A percentile compares a stretch with the other conserved stretches of the same genome.
Conservation (phyloP, 768 basidiomycete genomes). For the Phylloporus sp. region DNA sequence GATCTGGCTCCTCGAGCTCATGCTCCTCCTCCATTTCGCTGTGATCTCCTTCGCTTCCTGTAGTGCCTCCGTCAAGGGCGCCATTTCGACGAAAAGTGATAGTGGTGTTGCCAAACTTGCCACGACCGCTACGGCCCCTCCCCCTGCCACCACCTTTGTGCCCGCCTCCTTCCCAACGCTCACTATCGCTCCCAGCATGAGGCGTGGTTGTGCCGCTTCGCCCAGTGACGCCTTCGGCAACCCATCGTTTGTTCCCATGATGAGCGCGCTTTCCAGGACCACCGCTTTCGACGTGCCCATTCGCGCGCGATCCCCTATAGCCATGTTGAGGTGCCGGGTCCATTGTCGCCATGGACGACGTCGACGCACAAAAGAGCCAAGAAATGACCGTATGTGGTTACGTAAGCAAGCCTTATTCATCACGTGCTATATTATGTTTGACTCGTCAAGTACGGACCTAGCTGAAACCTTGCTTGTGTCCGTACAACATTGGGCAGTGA, state of each 20-base stretch:
- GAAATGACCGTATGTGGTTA: not conserved
- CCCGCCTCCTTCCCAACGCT: conserved; percentile 63
- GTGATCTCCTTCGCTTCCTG: conserved; percentile 33
- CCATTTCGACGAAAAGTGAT: conserved; percentile 32
- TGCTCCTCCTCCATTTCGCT: conserved; percentile 34
- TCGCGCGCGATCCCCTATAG: conserved; percentile 20
- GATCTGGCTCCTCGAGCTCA: conserved; percentile 34
- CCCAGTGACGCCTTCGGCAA: conserved; percentile 37
- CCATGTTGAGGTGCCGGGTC: conserved; percentile 21
- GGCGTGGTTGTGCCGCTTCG: conserved; percentile 35
- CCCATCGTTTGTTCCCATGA: conserved; percentile 61
- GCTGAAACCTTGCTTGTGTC: no score
- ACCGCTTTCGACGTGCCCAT: conserved; percentile 19
- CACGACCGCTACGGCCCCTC: conserved; percentile 35
- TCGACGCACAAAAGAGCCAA: not conserved
- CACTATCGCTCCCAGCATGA: conserved; percentile 40
- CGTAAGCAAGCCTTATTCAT: not conserved
- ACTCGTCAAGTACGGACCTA: no score
- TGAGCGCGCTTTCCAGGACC: conserved; percentile 26
- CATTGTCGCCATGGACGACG: conserved; percentile 21
- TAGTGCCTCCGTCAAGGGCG: conserved; percentile 27
- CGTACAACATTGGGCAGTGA: no score
- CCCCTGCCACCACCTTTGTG: conserved; percentile 49
- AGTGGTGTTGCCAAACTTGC: conserved; percentile 41
- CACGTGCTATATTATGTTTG: not conserved